Conservation (phyloP, 2,329 filamentous ascomycete species). For the Trichophyton benhamiae region DNA sequence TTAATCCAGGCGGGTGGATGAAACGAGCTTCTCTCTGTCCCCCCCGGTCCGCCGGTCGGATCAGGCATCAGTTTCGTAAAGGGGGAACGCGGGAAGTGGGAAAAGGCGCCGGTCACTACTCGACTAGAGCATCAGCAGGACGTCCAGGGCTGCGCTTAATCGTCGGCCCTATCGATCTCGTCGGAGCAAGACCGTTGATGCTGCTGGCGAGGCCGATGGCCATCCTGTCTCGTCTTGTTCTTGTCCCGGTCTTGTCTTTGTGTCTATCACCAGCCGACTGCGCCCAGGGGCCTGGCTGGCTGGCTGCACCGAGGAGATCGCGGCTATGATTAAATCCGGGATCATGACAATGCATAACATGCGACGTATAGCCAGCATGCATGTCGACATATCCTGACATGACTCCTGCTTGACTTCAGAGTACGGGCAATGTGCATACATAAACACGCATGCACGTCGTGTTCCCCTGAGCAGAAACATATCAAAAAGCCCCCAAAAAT, state of each 20-base stretch:
- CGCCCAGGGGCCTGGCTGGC: no score
- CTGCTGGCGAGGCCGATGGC: background rate
- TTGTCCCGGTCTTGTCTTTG: no score
- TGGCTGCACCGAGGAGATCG: background rate
- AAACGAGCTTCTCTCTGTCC: no score
- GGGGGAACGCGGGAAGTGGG: background rate
- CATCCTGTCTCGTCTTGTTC: no score
- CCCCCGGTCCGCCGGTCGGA: background rate
- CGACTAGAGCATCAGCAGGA: background rate
- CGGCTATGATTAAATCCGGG: background rate
- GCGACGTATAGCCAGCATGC: background rate
- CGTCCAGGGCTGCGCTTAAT: no score
- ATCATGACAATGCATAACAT: background rate
- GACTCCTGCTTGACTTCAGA: no score
- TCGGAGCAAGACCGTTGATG: background rate
- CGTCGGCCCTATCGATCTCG: background rate
- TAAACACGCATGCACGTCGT: background rate
- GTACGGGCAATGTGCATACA: background rate
- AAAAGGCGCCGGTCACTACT: background rate
- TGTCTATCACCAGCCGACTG: no score
- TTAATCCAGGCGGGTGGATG: background rate
- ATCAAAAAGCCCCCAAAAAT: background rate
- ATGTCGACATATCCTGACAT: no score
- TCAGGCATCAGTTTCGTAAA: background rate
- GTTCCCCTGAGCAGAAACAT: background rate